Evolutionary conservation across 208 protist genomes (phyloP).

Genomic region (Trypanosoma melophagium): DNA sequence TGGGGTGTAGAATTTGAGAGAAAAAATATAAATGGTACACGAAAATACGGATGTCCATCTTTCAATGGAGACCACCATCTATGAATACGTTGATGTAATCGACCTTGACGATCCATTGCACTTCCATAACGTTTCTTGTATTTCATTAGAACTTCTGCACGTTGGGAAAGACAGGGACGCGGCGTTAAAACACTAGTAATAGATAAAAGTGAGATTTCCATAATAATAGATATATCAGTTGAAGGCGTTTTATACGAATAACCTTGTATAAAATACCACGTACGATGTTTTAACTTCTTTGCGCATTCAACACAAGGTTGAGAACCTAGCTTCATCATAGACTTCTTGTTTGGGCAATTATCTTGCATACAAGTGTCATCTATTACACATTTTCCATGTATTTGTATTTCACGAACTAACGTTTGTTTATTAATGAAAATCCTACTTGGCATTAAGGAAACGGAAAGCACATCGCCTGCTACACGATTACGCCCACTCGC

Average conservation of each 20-base stretch:
- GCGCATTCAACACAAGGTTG: no score
- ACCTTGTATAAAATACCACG: constrained; percentile 27
- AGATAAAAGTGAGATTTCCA: constrained; percentile 9
- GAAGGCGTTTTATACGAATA: constrained; percentile 16
- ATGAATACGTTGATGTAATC: not conserved
- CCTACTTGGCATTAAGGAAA: not conserved
- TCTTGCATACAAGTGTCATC: not conserved
- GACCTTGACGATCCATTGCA: not conserved
- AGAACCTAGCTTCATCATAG: no score
- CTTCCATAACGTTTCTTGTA: not conserved
- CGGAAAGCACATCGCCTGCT: constrained; percentile 17
- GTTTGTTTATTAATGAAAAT: constrained; percentile 20
- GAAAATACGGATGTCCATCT: constrained; percentile 40
- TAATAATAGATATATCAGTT: constrained; percentile 6
- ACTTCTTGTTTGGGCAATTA: not conserved
- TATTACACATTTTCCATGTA: constrained; percentile 7
- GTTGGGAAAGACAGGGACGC: constrained; percentile 7
- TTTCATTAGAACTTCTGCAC: constrained; percentile 4
- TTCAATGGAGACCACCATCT: constrained; percentile 19
- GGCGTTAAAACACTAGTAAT: constrained; percentile 3
- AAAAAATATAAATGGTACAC: constrained; percentile 26
- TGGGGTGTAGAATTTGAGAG: constrained; percentile 4
- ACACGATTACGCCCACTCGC: not conserved
- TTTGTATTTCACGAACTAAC: constrained; percentile 13
- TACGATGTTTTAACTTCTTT: not conserved